A percentile compares a stretch with the other conserved stretches of the same genome.
These are phyloP conservation scores for Dipteronia dyeriana DNA, from an alignment of 345 rosid genomes.

Conservation along the genomic window DNA sequence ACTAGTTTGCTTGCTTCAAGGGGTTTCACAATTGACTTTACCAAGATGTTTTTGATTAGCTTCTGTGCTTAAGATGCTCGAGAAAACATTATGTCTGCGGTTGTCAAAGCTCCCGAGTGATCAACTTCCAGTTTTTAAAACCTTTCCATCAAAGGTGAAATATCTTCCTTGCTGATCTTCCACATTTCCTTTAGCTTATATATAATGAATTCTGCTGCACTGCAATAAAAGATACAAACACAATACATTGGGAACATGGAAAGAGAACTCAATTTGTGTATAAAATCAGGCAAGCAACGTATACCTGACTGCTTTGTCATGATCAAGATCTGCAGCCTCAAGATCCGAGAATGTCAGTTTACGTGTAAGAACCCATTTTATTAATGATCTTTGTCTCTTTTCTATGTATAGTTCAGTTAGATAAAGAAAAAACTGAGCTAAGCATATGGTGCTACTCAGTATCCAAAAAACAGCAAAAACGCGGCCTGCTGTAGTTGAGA, in stretches of 20 bases:
- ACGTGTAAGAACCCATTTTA: constrained; percentile 34
- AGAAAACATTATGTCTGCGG: constrained; percentile 27
- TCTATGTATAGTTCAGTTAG: constrained; percentile 47
- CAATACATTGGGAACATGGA: not conserved
- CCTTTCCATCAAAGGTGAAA: constrained; percentile 38
- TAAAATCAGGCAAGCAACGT: not conserved
- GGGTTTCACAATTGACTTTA: not conserved
- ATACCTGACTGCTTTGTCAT: constrained; percentile 49
- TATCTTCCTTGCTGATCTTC: constrained; percentile 46
- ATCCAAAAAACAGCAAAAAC: constrained; percentile 59
- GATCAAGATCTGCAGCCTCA: constrained; percentile 54
- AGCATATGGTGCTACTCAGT: constrained; percentile 46
- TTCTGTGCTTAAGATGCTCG: constrained; percentile 2
- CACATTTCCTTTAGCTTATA: constrained; percentile 48
- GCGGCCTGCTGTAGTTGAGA: constrained; percentile 46
- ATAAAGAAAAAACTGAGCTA: constrained; percentile 56
- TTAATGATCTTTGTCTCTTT: constrained; percentile 30
- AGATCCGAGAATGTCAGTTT: constrained; percentile 34
- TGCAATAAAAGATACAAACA: constrained; percentile 18
- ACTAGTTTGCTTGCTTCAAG: not conserved
- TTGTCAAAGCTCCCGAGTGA: constrained; percentile 49
- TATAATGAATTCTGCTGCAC: constrained; percentile 50
- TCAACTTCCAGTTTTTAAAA: constrained; percentile 47
- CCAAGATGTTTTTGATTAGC: not conserved
- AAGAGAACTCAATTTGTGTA: not conserved